Evolutionary conservation across 2,329 filamentous ascomycete species (phyloP).

Genomic region (Dactylellina sp.): DNA sequence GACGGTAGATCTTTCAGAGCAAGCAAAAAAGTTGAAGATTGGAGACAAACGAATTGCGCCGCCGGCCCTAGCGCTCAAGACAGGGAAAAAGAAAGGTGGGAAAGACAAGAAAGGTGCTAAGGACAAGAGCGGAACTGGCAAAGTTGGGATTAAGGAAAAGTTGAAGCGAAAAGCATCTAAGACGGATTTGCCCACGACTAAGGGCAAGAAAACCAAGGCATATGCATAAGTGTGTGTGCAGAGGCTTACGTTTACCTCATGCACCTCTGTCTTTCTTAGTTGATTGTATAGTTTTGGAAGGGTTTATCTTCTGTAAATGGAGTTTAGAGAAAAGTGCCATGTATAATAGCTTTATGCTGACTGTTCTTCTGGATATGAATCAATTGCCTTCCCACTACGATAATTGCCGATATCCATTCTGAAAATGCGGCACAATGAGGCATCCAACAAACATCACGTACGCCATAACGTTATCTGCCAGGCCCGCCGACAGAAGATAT

Average conservation of each 20-base stretch:
- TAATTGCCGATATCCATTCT: not conserved
- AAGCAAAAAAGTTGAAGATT: constrained; percentile 58
- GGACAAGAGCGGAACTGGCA: constrained; percentile 3
- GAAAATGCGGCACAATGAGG: not conserved
- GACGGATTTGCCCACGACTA: constrained; percentile 24
- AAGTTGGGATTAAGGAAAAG: constrained; percentile 44
- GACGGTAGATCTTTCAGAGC: constrained; percentile 49
- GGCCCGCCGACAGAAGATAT: constrained; percentile 6
- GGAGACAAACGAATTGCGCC: constrained; percentile 51
- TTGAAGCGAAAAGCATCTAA: constrained; percentile 52
- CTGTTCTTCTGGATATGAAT: constrained; percentile 18
- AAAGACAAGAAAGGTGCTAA: constrained; percentile 24
- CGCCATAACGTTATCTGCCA: constrained; percentile 15
- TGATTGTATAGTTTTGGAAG: constrained; percentile 27
- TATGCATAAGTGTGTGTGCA: constrained; percentile 18
- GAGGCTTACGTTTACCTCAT: constrained; percentile 2
- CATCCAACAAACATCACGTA: not conserved
- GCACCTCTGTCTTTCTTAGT: constrained; percentile 1
- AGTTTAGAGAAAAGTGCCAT: constrained; percentile 56
- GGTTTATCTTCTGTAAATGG: constrained; percentile 25
- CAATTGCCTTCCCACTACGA: not conserved
- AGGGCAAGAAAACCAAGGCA: constrained; percentile 47
- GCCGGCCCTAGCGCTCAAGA: constrained; percentile 40
- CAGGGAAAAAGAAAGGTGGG: constrained; percentile 36
- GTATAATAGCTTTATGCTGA: constrained; percentile 50